These are phyloP conservation scores for Calonectria naviculata DNA, from an alignment of 2,329 filamentous ascomycete species.

Conservation along the genomic window DNA sequence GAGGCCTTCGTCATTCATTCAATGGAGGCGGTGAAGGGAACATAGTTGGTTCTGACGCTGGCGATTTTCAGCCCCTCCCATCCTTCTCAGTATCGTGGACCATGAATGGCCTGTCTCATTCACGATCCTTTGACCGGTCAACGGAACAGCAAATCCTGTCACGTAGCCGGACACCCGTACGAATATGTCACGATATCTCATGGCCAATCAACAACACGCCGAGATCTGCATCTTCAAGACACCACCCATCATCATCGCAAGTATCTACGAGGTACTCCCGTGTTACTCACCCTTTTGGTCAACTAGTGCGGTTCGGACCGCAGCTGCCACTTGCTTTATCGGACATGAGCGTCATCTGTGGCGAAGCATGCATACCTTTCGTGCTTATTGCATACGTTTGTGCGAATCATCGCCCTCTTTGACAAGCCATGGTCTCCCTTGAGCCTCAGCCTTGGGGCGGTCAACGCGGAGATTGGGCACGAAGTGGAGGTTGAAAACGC, in stretches of 20 bases:
- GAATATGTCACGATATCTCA: neutral
- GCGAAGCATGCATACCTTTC: slow-evolving; percentile 17
- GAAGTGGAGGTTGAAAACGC: slow-evolving; percentile 18
- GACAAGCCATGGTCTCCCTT: neutral
- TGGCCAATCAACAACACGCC: slow-evolving; percentile 8
- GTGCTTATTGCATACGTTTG: slow-evolving; percentile 2
- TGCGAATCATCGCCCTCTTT: slow-evolving; percentile 1
- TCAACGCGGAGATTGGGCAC: slow-evolving; percentile 12
- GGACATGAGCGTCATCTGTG: slow-evolving; percentile 3
- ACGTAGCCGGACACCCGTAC: slow-evolving; percentile 8
- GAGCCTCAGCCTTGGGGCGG: slow-evolving; percentile 11
- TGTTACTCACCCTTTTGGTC: neutral
- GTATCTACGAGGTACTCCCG: slow-evolving; percentile 13
- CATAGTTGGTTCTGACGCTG: neutral
- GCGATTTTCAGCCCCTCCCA: slow-evolving; percentile 4
- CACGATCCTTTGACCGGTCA: slow-evolving; percentile 14
- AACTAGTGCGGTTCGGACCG: slow-evolving; percentile 13
- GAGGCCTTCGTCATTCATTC: neutral
- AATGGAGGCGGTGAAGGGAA: neutral
- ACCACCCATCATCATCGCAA: neutral
- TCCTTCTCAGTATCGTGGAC: neutral
- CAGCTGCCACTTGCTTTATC: neutral
- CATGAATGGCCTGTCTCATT: slow-evolving; percentile 2
- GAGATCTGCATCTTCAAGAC: neutral
- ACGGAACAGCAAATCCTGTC: neutral